phyloP scores from a whole-genome alignment of 495 filamentous ascomycete species.

The Viridothelium virens region DNA sequence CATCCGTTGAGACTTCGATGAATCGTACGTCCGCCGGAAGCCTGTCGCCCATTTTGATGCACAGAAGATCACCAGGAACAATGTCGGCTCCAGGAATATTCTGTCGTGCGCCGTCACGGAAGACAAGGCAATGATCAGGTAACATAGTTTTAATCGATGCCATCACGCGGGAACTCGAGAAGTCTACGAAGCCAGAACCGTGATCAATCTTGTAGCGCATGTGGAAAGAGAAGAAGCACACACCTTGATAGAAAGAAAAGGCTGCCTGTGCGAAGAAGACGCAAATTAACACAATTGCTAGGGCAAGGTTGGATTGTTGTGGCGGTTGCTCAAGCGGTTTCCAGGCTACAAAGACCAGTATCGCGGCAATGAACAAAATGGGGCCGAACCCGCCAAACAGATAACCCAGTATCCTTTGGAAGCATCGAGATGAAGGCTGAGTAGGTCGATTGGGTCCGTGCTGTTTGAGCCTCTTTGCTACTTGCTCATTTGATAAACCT shows the following conservation, averaged over 20 bases:
- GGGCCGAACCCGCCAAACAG: conserved; percentile 66
- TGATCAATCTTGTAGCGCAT: not conserved
- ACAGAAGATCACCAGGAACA: conserved; percentile 58
- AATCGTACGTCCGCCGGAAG: conserved; percentile 65
- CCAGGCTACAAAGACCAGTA: conserved; percentile 63
- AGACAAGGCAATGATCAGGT: conserved; percentile 54
- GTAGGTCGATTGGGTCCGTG: conserved; percentile 57
- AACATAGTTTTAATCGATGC: conserved; percentile 45
- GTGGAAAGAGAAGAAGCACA: not conserved
- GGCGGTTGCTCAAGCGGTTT: conserved; percentile 63
- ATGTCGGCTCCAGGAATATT: conserved; percentile 49
- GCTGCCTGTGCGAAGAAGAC: conserved; percentile 63
- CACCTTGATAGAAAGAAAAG: conserved; percentile 39
- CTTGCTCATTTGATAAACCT: conserved; percentile 46
- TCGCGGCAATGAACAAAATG: conserved; percentile 52
- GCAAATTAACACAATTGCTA: conserved; percentile 55
- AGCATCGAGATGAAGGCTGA: conserved; percentile 48
- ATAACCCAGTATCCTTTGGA: conserved; percentile 54
- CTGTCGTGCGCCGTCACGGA: conserved; percentile 49
- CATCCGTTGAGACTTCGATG: conserved; percentile 53
- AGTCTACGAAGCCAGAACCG: conserved; percentile 23
- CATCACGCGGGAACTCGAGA: conserved; percentile 33
- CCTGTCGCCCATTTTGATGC: conserved; percentile 58
- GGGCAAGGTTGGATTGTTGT: conserved; percentile 53
- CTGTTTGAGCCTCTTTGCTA: conserved; percentile 41